Percentiles rank a stretch among this genome's conserved stretches.
These are phyloP conservation scores for Hypoxylon sp. DNA, from an alignment of 2,329 filamentous ascomycete genomes.

Conservation along the genomic window DNA sequence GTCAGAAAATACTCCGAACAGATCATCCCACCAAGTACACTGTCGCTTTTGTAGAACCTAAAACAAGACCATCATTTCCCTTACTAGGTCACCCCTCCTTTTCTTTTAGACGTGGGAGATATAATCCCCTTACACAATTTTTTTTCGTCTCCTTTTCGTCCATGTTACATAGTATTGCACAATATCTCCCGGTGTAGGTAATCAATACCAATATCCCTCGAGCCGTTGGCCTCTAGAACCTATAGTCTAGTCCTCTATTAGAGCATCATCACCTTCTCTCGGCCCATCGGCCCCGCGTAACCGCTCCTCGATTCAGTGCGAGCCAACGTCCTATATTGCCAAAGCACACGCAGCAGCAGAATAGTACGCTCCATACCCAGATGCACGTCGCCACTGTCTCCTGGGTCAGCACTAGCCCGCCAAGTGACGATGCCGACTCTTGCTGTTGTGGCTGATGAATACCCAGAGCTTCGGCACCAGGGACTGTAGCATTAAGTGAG, in stretches of 20 bases:
- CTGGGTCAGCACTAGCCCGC: conserved; percentile 68
- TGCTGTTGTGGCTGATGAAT: conserved; percentile 31
- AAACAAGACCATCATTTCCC: conserved; percentile 2
- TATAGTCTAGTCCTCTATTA: background rate
- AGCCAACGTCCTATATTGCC: conserved; percentile 92
- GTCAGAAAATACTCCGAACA: conserved; percentile 8
- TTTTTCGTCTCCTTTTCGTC: background rate
- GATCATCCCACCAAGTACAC: conserved; percentile 4
- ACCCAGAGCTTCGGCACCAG: background rate
- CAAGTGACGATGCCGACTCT: conserved; percentile 58
- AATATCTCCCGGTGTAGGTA: conserved; percentile 1
- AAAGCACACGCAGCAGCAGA: conserved; percentile 95
- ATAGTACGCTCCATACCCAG: conserved; percentile 94
- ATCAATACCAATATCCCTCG: background rate
- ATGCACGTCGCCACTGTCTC: conserved; percentile 80
- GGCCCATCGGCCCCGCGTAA: conserved; percentile 63
- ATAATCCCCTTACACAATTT: background rate
- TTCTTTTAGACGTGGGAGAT: conserved; percentile 6
- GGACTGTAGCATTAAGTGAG: conserved; percentile 27
- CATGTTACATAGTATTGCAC: conserved; percentile 1
- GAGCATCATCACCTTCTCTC: conserved; percentile 18
- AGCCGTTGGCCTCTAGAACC: background rate
- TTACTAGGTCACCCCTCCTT: conserved; percentile 1
- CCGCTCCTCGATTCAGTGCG: conserved; percentile 66
- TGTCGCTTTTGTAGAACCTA: conserved; percentile 25